These are phyloP conservation scores for Penicillium sp. DNA, from an alignment of 2,329 filamentous ascomycete genomes.

Conservation along the genomic window DNA sequence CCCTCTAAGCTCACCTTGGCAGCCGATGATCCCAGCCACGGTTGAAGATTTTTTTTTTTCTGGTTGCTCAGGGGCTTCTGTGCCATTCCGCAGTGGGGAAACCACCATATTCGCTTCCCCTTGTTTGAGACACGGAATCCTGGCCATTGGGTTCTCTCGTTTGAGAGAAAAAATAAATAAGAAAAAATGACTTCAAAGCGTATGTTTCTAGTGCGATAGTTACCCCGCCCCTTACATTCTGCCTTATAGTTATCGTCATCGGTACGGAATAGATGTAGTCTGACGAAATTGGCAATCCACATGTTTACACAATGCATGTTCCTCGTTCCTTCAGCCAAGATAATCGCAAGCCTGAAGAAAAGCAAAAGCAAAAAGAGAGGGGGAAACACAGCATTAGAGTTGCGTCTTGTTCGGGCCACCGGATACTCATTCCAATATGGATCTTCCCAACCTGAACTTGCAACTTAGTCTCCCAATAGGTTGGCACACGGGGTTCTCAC, in stretches of 20 bases:
- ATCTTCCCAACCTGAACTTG: background rate
- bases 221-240: too few species aligned
- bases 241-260: too few species aligned
- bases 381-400: background rate
- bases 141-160: background rate
- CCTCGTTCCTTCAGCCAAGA: background rate
- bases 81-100: slow-evolving; percentile 1
- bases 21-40: background rate
- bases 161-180: too few species aligned
- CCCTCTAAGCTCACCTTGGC: slow-evolving; percentile 3
- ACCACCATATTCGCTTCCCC: background rate
- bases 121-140: background rate
- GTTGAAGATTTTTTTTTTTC: background rate
- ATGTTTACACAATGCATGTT: too few species aligned
- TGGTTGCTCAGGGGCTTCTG: background rate
- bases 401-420: background rate
- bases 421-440: background rate
- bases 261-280: too few species aligned
- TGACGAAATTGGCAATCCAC: too few species aligned
- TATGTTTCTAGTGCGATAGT: too few species aligned
- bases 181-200: too few species aligned
- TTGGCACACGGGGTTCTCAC: background rate
- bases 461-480: background rate
- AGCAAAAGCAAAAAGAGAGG: background rate
- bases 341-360: background rate